Evolutionary conservation across 257 asterid species (phyloP), one percentile per base, ranked within the genome.

Genomic region (Gentiana macrophylla): DNA sequence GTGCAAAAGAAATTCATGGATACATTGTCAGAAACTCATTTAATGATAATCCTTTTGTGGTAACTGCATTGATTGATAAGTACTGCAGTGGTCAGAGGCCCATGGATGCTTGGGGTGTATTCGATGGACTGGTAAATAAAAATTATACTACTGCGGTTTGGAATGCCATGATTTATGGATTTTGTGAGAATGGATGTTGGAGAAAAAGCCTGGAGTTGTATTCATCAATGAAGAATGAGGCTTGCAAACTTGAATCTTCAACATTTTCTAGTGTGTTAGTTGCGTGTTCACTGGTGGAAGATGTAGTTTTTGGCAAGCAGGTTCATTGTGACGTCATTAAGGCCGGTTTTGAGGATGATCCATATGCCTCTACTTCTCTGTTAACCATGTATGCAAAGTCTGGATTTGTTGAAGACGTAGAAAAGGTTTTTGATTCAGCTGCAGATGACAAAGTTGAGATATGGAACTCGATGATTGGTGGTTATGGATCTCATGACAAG

Each of bases 401-500:
- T 67, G 84, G 82, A 61, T 50, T 62, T 12, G 55, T 84, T 56
- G 70, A 71, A 66, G 77, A 78, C 35, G 87, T 86, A 4, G 74
- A 72, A 66, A 61, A 65, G 48, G 73, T 84, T 56, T 84, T 83
- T 51, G 43, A 49, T 60, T 57, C 71, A 34, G 68, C 61, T 11
- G 32, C 37, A 52, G 62, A 71, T 13, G 79, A 69, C 69, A 75
- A 71, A 53, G 83, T 81, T 47, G 95, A 77, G 65, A 34, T 75
- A 61, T 87, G 96, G 95, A 87, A 87, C 62, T 74, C 95, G 58
- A 79, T 87, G 86, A 80, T 87, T 53, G 80, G 95, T 6, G 97
- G 88, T 53, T 87, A 87, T 77, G 76, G 98, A 44, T 84, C 87
- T 2, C 94, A 84, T 2, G 84, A 94, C 5, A 73, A 79, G 35